Evolutionary conservation across 2,329 filamentous ascomycete genomes (phyloP), one percentile per base, ranked within the genome.

Genomic region (Colletotrichum brevisporum): DNA sequence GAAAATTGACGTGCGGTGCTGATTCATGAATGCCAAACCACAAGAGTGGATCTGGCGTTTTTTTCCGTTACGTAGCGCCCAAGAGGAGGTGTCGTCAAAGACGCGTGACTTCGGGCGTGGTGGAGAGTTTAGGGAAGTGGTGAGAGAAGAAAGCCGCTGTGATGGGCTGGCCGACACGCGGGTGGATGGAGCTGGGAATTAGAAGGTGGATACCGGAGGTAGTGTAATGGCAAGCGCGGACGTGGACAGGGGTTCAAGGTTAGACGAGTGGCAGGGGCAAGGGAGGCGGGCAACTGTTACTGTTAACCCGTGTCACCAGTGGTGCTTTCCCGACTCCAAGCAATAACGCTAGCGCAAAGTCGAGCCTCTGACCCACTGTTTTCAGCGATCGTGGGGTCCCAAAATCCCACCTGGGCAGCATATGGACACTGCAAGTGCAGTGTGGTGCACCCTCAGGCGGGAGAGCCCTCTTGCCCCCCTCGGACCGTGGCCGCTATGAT

Each of bases 201-300:
- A 62, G 39, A 31, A 41, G 21, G 43, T 53, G 57, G 63, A 31
- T 36, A 41, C 54, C 57, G 56, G 63, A 61, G 41, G 39, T 61
- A 54, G 52, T 52, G 39, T 61, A 54, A 60, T 52, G 27, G 57
- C 18, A 48, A 50, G 41, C 55, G 39, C 26, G 24, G 26, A 13
- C 55, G 39, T 16, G 24, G 26, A 13, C 21, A 26, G 39, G 54
- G 41, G 41, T 43, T n/a, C 31, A 36, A 36, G 10, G 5, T 36
- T 36, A 12, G 31, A 36, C 31, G 31, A 36, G 31, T 36, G 31
- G 10, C 31, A 36, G 31, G 31, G 31, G 10, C 10, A 36, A 36
- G 8, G 31, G 31, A 10, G 31, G 31, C 31, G 31, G 31, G 31
- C 31, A 10, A 36, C 31, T 36, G 8, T 8, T 36, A 36, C 2